Percentiles rank a stretch among this genome's conserved stretches.
Evolutionary conservation across 768 basidiomycete species (phyloP).

Genomic region (Kwoniella newhampshirensis): DNA sequence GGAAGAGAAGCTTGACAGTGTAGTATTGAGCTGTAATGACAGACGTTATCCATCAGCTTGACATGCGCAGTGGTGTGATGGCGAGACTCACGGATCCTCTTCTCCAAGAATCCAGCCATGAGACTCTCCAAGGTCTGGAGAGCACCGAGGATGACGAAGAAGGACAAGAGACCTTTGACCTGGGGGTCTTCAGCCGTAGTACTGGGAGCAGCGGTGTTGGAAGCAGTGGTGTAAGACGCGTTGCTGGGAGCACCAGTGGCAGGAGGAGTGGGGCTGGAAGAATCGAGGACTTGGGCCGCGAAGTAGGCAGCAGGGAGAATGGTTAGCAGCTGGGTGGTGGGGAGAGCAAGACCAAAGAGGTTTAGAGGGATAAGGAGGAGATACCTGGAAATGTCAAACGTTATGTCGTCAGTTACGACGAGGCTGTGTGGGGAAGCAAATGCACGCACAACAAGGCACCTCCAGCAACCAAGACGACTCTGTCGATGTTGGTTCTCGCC

Average conservation of each 20-base stretch:
- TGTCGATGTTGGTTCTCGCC: conserved; percentile 38
- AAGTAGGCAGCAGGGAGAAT: conserved; percentile 38
- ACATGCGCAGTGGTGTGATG: not conserved
- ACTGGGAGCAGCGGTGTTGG: too few species aligned
- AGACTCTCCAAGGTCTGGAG: conserved; percentile 42
- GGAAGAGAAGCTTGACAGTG: conserved; percentile 47
- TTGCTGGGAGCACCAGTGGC: too few species aligned
- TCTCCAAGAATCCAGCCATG: conserved; percentile 37
- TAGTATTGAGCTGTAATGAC: conserved; percentile 43
- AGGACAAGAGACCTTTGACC: conserved; percentile 33
- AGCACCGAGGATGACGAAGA: conserved; percentile 43
- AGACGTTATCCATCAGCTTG: not conserved
- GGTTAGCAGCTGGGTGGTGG: conserved; percentile 40
- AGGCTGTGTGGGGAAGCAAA: not conserved
- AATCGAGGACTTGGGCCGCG: conserved; percentile 34
- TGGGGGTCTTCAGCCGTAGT: conserved; percentile 23
- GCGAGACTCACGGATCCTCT: conserved; percentile 36
- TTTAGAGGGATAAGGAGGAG: conserved; percentile 45
- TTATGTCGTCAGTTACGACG: too few species aligned
- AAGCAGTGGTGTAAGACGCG: too few species aligned
- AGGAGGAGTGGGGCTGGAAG: too few species aligned
- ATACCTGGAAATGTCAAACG: conserved; percentile 31
- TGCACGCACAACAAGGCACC: conserved; percentile 31
- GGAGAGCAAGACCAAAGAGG: conserved; percentile 42
- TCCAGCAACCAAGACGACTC: conserved; percentile 37